Evolutionary conservation across 352 stramenopile species (phyloP).

Genomic region (Globisporangium nodosum): DNA sequence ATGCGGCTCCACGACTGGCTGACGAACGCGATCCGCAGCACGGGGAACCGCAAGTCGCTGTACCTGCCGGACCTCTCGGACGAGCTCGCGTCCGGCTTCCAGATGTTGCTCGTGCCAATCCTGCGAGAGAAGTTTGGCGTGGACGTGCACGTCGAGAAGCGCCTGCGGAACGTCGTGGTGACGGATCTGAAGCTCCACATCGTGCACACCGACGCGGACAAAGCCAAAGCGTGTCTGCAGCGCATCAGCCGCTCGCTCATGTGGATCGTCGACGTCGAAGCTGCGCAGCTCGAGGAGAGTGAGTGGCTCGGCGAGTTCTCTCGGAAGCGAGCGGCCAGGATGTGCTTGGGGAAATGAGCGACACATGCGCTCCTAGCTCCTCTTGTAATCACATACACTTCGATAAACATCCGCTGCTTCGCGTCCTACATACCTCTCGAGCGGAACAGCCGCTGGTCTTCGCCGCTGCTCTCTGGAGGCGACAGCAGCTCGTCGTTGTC

Average conservation of each 20-base stretch:
- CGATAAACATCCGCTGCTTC: background rate
- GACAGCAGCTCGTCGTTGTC: constrained; percentile 25
- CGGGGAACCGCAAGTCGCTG: constrained; percentile 41
- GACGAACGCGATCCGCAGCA: constrained; percentile 54
- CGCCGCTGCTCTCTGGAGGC: constrained; percentile 27
- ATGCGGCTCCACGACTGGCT: constrained; percentile 73
- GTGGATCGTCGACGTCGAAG: constrained; percentile 46
- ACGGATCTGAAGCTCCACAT: constrained; percentile 57
- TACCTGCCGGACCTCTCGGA: constrained; percentile 57
- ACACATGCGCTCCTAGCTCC: no score
- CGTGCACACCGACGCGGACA: constrained; percentile 15
- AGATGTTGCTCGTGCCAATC: constrained; percentile 57
- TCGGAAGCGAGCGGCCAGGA: constrained; percentile 23
- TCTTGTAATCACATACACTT: background rate
- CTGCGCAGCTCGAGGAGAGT: constrained; percentile 29
- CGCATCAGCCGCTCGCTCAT: constrained; percentile 49
- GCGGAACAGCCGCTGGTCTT: constrained; percentile 49
- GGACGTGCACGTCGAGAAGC: constrained; percentile 49
- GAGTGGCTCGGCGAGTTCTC: constrained; percentile 31
- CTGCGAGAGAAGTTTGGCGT: constrained; percentile 51
- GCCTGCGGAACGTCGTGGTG: constrained; percentile 51
- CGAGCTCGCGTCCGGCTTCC: constrained; percentile 56
- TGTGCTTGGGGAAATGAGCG: constrained; percentile 1
- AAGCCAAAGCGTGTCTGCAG: constrained; percentile 34
- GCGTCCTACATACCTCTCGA: constrained; percentile 2